phyloP scores from a whole-genome alignment of 805 yeast species.

The Scheffersomyces ergatensis region DNA sequence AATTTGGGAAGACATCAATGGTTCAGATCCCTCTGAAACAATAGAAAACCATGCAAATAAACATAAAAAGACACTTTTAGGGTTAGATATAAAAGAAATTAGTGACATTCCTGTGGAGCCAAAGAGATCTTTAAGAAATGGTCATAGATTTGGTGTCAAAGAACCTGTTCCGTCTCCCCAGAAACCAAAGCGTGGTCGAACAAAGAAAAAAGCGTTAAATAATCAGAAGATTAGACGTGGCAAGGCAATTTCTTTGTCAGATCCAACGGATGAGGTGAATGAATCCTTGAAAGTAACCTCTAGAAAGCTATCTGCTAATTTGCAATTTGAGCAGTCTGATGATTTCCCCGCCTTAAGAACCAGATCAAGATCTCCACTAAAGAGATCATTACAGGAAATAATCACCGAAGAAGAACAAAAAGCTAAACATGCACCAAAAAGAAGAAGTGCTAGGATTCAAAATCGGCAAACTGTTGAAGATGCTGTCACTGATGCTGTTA shows the following conservation, averaged over 20 bases:
- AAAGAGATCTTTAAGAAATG: constrained; percentile 21
- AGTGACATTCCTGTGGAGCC: constrained; percentile 16
- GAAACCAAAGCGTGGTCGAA: no score
- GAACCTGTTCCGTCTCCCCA: no score
- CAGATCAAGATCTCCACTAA: constrained; percentile 34
- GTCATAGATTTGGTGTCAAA: constrained; percentile 15
- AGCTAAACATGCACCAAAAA: not conserved
- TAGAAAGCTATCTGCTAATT: not conserved
- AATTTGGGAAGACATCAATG: no score
- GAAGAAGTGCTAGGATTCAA: constrained; percentile 7
- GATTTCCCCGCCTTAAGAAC: constrained; percentile 31
- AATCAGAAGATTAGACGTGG: no score
- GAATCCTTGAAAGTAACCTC: not conserved
- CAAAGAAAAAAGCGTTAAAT: no score
- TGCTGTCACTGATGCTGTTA: no score
- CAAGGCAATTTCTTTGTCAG: not conserved
- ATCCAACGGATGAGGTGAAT: not conserved
- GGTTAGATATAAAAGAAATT: constrained; percentile 19
- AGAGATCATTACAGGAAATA: constrained; percentile 19
- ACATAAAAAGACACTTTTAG: constrained; percentile 10
- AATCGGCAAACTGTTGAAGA: not conserved
- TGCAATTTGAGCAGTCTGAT: constrained; percentile 7
- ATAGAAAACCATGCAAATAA: not conserved
- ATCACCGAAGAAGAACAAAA: constrained; percentile 10
- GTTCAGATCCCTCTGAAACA: no score